Conservation (phyloP, 1,284 basidiomycete genomes). For the Xerocomus minutiporus region DNA sequence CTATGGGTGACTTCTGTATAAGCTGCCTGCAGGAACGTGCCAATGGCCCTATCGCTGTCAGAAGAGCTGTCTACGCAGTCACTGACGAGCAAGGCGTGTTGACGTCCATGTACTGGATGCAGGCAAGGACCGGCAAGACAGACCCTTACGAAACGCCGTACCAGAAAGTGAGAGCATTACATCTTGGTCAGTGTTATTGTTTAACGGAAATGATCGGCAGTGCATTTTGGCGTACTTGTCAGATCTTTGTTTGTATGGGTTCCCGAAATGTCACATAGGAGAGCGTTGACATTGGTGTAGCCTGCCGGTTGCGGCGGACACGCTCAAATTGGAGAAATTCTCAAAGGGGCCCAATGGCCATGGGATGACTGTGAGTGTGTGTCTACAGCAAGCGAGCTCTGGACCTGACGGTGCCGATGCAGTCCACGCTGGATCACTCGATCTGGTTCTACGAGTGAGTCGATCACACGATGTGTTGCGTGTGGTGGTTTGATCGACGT, state of each 20-base stretch:
- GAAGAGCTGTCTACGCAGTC: constrained; percentile 41
- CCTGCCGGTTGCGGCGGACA: constrained; percentile 61
- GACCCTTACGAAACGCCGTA: constrained; percentile 66
- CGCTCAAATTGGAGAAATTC: constrained; percentile 57
- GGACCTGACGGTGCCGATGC: constrained; percentile 2
- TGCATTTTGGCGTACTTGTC: constrained; percentile 86
- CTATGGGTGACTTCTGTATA: background rate
- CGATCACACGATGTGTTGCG: background rate
- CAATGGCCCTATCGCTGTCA: constrained; percentile 68
- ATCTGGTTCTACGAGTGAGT: constrained; percentile 78
- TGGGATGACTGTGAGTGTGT: constrained; percentile 63
- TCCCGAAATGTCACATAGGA: background rate
- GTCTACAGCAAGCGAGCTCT: background rate
- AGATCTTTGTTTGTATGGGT: constrained; percentile 72
- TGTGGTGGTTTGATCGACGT: constrained; percentile 1
- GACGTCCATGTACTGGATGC: constrained; percentile 77
- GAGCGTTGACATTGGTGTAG: constrained; percentile 36
- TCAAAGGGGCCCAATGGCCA: constrained; percentile 48
- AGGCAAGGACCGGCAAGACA: constrained; percentile 54
- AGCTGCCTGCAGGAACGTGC: constrained; percentile 53
- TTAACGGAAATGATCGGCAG: constrained; percentile 36
- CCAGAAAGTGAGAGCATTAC: constrained; percentile 60
- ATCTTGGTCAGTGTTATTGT: background rate
- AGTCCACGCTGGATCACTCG: constrained; percentile 83
- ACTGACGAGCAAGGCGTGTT: constrained; percentile 44